These are phyloP conservation scores for Colletotrichum lindemuthianum DNA, from an alignment of 2,329 filamentous ascomycete genomes.

Conservation along the genomic window DNA sequence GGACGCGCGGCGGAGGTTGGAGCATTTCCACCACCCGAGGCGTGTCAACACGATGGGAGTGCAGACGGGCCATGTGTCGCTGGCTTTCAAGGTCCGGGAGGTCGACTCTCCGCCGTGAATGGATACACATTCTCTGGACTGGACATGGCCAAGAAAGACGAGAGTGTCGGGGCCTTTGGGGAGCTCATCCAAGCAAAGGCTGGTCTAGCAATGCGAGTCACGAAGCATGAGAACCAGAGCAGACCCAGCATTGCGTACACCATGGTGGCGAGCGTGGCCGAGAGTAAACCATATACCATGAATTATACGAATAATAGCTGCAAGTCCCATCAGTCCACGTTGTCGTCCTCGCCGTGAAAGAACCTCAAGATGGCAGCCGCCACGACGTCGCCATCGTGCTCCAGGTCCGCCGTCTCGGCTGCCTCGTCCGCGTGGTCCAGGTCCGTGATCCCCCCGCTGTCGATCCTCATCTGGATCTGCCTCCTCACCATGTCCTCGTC, in stretches of 20 bases:
- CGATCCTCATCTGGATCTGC: conserved; percentile 68
- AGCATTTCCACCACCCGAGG: conserved; percentile 45
- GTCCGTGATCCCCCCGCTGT: conserved; percentile 69
- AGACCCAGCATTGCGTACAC: no score
- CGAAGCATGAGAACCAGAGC: no score
- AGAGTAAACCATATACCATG: no score
- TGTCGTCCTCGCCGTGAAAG: conserved; percentile 60
- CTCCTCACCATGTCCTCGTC: conserved; percentile 73
- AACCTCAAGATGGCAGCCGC: conserved; percentile 72
- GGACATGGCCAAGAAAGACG: no score
- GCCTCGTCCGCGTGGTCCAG: conserved; percentile 70
- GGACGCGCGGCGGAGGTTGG: conserved; percentile 44
- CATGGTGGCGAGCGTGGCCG: no score
- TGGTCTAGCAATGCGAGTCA: no score
- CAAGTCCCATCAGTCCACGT: conserved; percentile 41
- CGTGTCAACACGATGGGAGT: conserved; percentile 51
- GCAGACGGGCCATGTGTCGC: conserved; percentile 44
- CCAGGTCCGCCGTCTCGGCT: conserved; percentile 66
- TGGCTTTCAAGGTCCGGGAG: conserved; percentile 27
- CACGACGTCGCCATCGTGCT: conserved; percentile 77
- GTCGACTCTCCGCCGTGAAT: no score
- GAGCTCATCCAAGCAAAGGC: no score
- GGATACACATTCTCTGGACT: no score
- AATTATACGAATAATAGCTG: no score
- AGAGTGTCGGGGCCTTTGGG: no score